Evolutionary conservation across 768 basidiomycete genomes (phyloP).

Genomic region (Neoboletus magnificus): DNA sequence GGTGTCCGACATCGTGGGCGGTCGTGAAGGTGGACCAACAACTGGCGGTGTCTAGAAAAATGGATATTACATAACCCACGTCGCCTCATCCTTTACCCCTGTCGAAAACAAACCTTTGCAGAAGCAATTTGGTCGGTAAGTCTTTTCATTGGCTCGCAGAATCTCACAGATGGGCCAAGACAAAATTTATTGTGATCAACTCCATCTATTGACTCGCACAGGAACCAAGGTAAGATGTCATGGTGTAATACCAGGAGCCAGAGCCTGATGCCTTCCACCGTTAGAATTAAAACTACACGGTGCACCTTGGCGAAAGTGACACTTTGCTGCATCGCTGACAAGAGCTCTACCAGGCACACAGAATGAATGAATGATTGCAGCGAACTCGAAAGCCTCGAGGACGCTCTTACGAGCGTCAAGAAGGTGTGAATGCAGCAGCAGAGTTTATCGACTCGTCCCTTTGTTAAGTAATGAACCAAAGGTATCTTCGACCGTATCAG

Average conservation of each 20-base stretch:
- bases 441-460: background rate
- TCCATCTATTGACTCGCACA: background rate
- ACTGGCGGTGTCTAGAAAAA: background rate
- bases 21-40: constrained; percentile 3
- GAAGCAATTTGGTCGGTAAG: background rate
- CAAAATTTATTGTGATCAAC: background rate
- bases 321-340: background rate
- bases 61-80: constrained; percentile 10
- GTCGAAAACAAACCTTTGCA: too few relatives aligned
- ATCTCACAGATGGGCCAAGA: background rate
- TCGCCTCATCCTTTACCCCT: too few relatives aligned
- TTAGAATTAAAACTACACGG: too few relatives aligned
- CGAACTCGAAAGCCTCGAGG: background rate
- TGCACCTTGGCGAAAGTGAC: background rate
- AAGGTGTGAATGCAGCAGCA: background rate
- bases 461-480: background rate
- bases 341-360: background rate
- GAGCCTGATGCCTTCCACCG: too few relatives aligned
- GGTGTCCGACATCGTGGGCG: constrained; percentile 35
- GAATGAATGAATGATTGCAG: background rate
- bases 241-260: background rate
- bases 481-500: background rate
- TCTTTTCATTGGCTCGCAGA: background rate
- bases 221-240: background rate
- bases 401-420: background rate